Evolutionary conservation across 2,329 filamentous ascomycete genomes (phyloP).

Genomic region (Xylariales sp.): DNA sequence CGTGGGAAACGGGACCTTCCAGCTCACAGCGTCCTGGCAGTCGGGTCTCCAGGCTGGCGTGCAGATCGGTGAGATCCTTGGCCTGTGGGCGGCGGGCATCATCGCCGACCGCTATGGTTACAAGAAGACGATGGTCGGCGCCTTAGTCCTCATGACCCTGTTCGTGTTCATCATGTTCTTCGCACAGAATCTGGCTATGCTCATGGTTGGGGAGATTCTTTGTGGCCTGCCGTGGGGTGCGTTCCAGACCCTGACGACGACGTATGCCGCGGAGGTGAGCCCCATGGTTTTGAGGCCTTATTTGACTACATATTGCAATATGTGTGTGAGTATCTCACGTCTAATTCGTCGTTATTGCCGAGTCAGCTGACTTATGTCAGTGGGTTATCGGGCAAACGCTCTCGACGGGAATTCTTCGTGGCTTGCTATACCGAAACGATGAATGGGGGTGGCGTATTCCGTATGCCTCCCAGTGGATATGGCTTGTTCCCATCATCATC

Average conservation of each 20-base stretch:
- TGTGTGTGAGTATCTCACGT: slow-evolving; percentile 24
- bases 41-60: slow-evolving; percentile 34
- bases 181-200: slow-evolving; percentile 16
- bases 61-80: slow-evolving; percentile 36
- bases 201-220: slow-evolving; percentile 25
- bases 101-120: slow-evolving; percentile 25
- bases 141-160: slow-evolving; percentile 22
- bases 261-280: slow-evolving; percentile 26
- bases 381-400: slow-evolving; percentile 40
- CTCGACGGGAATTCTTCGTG: slow-evolving; percentile 34
- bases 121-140: slow-evolving; percentile 24
- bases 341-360: not conserved
- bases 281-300: slow-evolving; percentile 23
- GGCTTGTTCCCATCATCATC: slow-evolving; percentile 35
- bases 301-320: slow-evolving; percentile 40
- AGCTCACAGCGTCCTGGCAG: slow-evolving; percentile 34
- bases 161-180: slow-evolving; percentile 27
- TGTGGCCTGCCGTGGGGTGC: slow-evolving; percentile 28
- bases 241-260: slow-evolving; percentile 26
- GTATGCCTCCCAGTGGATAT: slow-evolving; percentile 41
- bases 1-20: slow-evolving; percentile 24
- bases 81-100: slow-evolving; percentile 34
- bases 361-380: not conserved
- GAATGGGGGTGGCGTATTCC: slow-evolving; percentile 40
- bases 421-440: slow-evolving; percentile 23